Evolutionary conservation across 768 basidiomycete species (phyloP).

Genomic region (Mycena haematopus): DNA sequence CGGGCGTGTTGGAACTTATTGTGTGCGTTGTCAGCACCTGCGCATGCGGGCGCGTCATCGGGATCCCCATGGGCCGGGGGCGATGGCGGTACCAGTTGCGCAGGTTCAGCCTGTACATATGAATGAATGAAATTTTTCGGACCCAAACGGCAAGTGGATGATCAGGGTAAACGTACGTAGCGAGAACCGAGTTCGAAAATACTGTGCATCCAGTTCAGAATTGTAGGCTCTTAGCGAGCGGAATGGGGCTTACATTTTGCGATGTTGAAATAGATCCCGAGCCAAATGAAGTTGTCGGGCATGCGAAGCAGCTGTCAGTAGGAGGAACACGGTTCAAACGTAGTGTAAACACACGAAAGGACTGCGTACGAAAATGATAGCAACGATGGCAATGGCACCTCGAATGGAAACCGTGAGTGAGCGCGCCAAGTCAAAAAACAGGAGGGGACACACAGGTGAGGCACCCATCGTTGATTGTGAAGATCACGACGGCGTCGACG

Average conservation of each 20-base stretch:
- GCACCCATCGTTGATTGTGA: conserved; percentile 20
- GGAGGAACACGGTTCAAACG: not conserved
- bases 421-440: not conserved
- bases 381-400: conserved; percentile 15
- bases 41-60: conserved; percentile 8
- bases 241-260: conserved; percentile 8
- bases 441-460: conserved; percentile 6
- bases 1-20: not conserved
- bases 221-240: not conserved
- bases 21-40: not conserved
- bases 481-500: conserved; percentile 18
- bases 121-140: not conserved
- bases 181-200: conserved; percentile 22
- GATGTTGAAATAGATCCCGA: conserved; percentile 23
- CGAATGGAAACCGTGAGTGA: not conserved
- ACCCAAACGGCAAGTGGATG: not conserved
- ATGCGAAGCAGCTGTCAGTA: conserved; percentile 3
- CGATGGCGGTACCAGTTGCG: conserved; percentile 25
- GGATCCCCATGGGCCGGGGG: conserved; percentile 15
- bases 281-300: conserved; percentile 22
- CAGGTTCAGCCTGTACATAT: conserved; percentile 16
- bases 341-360: not conserved
- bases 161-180: conserved; percentile 11
- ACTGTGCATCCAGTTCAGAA: not conserved
- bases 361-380: conserved; percentile 15